Evolutionary conservation across 2,329 filamentous ascomycete species (phyloP).

Genomic region (Teratosphaeriaceae sp.): DNA sequence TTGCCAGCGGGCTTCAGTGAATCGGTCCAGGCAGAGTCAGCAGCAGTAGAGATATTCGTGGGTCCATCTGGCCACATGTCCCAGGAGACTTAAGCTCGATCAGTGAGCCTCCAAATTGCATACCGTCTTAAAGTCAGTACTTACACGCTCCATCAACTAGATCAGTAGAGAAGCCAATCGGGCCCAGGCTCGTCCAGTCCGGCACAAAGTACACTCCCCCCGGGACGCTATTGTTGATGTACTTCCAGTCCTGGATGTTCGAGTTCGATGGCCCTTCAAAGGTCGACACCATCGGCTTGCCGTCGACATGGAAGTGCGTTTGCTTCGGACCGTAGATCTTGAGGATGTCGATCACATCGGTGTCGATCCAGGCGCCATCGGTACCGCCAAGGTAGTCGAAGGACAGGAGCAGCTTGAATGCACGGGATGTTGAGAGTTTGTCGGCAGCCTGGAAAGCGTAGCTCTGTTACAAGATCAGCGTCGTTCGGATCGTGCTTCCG

Average conservation of each 20-base stretch:
- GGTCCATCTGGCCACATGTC: slow-evolving; percentile 42
- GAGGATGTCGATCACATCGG: slow-evolving; percentile 40
- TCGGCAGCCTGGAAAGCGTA: slow-evolving; percentile 9
- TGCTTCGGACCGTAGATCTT: slow-evolving; percentile 37
- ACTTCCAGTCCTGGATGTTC: slow-evolving; percentile 30
- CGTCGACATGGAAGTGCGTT: slow-evolving; percentile 43
- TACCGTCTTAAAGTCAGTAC: background rate
- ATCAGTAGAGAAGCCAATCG: slow-evolving; percentile 4
- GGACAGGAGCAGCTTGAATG: slow-evolving; percentile 51
- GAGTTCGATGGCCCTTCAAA: slow-evolving; percentile 42
- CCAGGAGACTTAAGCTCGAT: slow-evolving; percentile 34
- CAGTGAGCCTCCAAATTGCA: background rate
- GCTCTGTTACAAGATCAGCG: background rate
- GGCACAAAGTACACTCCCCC: slow-evolving; percentile 38
- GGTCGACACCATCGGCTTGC: slow-evolving; percentile 47
- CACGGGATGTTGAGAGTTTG: slow-evolving; percentile 7
- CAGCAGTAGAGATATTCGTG: slow-evolving; percentile 44
- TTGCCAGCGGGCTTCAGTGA: slow-evolving; percentile 31
- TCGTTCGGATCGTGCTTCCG: background rate
- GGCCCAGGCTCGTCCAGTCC: slow-evolving; percentile 40
- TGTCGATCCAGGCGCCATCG: slow-evolving; percentile 15
- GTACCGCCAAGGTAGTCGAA: slow-evolving; percentile 51
- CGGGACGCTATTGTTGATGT: slow-evolving; percentile 1
- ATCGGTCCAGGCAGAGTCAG: slow-evolving; percentile 5
- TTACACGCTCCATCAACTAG: slow-evolving; percentile 35